Evolutionary conservation across 208 protist species (phyloP), one percentile per base, ranked within the genome.

Genomic region (Trypanosoma brucei): DNA sequence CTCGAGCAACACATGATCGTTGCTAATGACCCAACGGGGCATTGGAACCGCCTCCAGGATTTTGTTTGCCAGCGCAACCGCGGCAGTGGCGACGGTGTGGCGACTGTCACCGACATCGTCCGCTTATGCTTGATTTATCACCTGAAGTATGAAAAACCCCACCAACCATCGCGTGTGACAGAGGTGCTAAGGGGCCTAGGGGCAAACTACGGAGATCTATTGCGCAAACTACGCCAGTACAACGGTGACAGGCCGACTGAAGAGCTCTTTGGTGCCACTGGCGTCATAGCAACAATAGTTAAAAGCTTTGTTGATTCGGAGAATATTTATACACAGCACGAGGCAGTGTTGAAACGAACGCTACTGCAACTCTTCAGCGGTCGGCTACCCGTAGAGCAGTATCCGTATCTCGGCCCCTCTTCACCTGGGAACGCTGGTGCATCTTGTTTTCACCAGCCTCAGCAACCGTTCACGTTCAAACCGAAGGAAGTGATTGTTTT

Each of bases 251-350:
- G 72, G 7, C 13, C 61, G 8, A 91, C 81, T 53, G 94, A 98
- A 39, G 72, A 95, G 6, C 91, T 98, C 44, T 94, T 94, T 60
- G 81, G 81, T 22, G 79, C 67, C 11, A 96, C 83, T 7, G 92
- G 93, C 52, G 88, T 96, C 7, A 83, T 96, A 76, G 78, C 88
- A 4, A 83, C 79, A 33, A 84, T 95, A 40, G 77, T 90, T 51
- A 86, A 79, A 68, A 92, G 76, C 7, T 84, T 92, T 68, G 79
- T 79, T 33, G 84, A 91, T 56, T 93, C 96, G 31, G 83, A 90
- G n/a, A 99, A 98, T 68, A 93, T 99, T 31, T 99, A 98, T 84
- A 98, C 97, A 1, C 94, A 98, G 79, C 98, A 99, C 74, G 83
- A 96, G 76, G 96, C 97, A 13, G 66, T 91, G 14, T 65, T 98